Evolutionary conservation across 371 early-diverging fungal genomes (phyloP).

Genomic region (Apophysomyces ossiformis): DNA sequence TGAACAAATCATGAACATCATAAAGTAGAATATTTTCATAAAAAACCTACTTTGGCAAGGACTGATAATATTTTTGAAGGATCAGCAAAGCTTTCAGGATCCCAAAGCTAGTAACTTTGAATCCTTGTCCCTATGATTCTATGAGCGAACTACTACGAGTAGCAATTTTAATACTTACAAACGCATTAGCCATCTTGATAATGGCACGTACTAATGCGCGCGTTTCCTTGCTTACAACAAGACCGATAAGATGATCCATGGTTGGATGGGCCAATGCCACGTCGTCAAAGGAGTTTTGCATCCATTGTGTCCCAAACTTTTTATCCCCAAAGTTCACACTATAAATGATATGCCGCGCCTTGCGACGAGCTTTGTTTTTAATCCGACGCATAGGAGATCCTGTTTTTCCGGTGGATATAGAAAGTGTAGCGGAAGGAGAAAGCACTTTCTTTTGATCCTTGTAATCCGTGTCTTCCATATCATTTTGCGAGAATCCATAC

Average conservation of each 20-base stretch:
- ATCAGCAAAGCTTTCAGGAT: constrained; percentile 26
- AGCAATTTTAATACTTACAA: constrained; percentile 23
- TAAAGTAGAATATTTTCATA: neutral
- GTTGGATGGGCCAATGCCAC: constrained; percentile 43
- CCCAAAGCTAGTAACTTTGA: constrained; percentile 27
- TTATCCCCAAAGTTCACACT: constrained; percentile 51
- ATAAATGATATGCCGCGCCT: constrained; percentile 38
- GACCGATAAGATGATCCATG: constrained; percentile 40
- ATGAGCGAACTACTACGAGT: neutral
- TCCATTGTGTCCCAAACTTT: constrained; percentile 47
- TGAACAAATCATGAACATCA: neutral
- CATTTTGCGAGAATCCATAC: constrained; percentile 50
- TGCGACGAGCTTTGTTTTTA: constrained; percentile 26
- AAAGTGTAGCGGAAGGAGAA: neutral
- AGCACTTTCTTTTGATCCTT: neutral
- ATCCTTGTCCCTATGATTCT: constrained; percentile 65
- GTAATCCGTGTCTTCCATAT: constrained; percentile 32
- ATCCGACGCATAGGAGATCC: constrained; percentile 14
- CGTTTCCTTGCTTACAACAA: constrained; percentile 45
- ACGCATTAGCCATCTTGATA: constrained; percentile 44
- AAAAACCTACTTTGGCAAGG: constrained; percentile 19
- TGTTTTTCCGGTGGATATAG: neutral
- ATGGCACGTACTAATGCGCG: constrained; percentile 45
- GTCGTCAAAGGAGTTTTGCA: constrained; percentile 49
- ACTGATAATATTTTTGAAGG: constrained; percentile 22